Evolutionary conservation across 768 basidiomycete genomes (phyloP).

Genomic region (Dacryopinax primogenitus): DNA sequence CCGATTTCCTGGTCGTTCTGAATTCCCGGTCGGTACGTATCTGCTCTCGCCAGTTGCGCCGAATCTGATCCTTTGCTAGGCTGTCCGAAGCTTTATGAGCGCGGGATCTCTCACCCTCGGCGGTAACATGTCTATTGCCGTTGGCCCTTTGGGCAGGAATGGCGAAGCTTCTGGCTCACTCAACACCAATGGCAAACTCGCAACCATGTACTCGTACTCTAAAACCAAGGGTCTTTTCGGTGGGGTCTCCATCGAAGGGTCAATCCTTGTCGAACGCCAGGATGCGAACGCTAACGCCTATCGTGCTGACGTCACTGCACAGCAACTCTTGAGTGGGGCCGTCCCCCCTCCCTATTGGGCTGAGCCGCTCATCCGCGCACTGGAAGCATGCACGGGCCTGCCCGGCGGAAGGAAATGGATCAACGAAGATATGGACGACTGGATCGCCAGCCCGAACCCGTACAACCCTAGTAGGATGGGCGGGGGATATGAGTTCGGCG

Average conservation of each 20-base stretch:
- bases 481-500: slow-evolving; percentile 44
- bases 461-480: slow-evolving; percentile 18
- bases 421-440: slow-evolving; percentile 30
- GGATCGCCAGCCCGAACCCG: slow-evolving; percentile 22
- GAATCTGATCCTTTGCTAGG: slow-evolving; percentile 6
- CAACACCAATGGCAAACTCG: slow-evolving; percentile 72
- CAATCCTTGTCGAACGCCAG: slow-evolving; percentile 83
- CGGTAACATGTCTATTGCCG: slow-evolving; percentile 40
- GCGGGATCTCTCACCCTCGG: slow-evolving; percentile 83
- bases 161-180: slow-evolving; percentile 75
- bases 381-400: slow-evolving; percentile 58
- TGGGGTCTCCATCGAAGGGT: slow-evolving; percentile 77
- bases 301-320: slow-evolving; percentile 53
- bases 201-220: slow-evolving; percentile 90
- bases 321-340: slow-evolving; percentile 65
- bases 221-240: slow-evolving; percentile 87
- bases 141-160: slow-evolving; percentile 87
- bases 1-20: slow-evolving; percentile 79
- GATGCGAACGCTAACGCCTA: slow-evolving; percentile 86
- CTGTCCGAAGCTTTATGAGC: slow-evolving; percentile 61
- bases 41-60: not conserved
- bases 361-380: slow-evolving; percentile 51
- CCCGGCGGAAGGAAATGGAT: slow-evolving; percentile 61
- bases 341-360: slow-evolving; percentile 73
- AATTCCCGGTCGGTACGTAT: slow-evolving; percentile 56